Evolutionary conservation across 306 rosid species (phyloP).

Genomic region (Medicago lupulina): DNA sequence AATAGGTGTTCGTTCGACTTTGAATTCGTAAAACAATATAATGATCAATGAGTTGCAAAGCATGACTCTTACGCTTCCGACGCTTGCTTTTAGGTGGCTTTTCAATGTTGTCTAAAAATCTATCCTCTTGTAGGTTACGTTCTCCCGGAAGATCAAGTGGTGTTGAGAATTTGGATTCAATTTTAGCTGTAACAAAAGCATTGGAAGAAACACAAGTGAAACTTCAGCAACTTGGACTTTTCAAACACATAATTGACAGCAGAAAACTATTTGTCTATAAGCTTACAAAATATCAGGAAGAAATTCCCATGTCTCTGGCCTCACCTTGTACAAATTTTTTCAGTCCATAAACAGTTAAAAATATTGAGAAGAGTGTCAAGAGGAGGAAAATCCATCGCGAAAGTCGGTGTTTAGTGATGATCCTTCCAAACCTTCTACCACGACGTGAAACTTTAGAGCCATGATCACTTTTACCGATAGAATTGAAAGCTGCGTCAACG

Average conservation of each 20-base stretch:
- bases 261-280: constrained; percentile 32
- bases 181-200: constrained; percentile 53
- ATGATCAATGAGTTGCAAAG: constrained; percentile 26
- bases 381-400: constrained; percentile 56
- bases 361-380: constrained; percentile 54
- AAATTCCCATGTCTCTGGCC: constrained; percentile 33
- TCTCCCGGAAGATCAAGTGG: constrained; percentile 38
- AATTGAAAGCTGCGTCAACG: constrained; percentile 38
- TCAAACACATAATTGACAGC: constrained; percentile 6
- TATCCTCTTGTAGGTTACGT: constrained; percentile 38
- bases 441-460: constrained; percentile 66
- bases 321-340: constrained; percentile 67
- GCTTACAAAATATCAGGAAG: constrained; percentile 23
- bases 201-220: constrained; percentile 20
- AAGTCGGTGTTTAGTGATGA: constrained; percentile 54
- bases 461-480: constrained; percentile 41
- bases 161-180: constrained; percentile 49
- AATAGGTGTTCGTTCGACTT: neutral
- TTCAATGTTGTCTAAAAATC: constrained; percentile 30
- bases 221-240: constrained; percentile 12
- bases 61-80: constrained; percentile 64
- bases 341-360: constrained; percentile 62
- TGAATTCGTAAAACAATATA: constrained; percentile 27
- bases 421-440: constrained; percentile 71
- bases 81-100: constrained; percentile 64